Percentiles rank a stretch among this genome's conserved stretches.
These are phyloP conservation scores for Mucor plumbeus DNA, from an alignment of 371 early-diverging fungal genomes.

Conservation along the genomic window DNA sequence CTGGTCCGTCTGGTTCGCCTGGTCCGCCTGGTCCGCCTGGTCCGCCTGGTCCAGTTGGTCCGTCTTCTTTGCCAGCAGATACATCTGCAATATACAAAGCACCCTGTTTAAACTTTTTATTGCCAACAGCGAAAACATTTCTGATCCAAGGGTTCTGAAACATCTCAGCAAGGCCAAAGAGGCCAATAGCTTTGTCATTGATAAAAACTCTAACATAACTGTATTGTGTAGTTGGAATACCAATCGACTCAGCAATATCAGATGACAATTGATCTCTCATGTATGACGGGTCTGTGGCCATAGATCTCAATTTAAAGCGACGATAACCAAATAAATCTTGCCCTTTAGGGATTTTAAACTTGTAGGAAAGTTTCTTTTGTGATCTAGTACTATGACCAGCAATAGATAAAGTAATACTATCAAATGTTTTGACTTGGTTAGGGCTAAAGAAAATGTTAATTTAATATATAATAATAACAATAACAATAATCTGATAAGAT, in stretches of 20 bases:
- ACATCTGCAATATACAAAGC: slow-evolving; percentile 29
- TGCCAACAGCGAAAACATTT: slow-evolving; percentile 39
- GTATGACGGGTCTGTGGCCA: slow-evolving; percentile 48
- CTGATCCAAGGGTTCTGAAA: slow-evolving; percentile 38
- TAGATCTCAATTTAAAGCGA: slow-evolving; percentile 38
- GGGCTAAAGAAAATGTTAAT: slow-evolving; percentile 11
- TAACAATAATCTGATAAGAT: not conserved
- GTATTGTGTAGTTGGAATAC: slow-evolving; percentile 46
- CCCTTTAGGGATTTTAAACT: slow-evolving; percentile 33
- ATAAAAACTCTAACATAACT: slow-evolving; percentile 41
- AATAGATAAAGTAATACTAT: slow-evolving; percentile 21
- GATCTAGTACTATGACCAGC: slow-evolving; percentile 32
- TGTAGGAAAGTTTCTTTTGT: slow-evolving; percentile 29
- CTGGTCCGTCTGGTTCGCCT: not conserved
- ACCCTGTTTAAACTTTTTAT: slow-evolving; percentile 31
- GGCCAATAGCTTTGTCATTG: slow-evolving; percentile 38
- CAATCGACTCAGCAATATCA: slow-evolving; percentile 47
- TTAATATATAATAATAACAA: not conserved
- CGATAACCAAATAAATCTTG: slow-evolving; percentile 33
- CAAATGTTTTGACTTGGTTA: slow-evolving; percentile 8
- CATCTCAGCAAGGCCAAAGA: slow-evolving; percentile 41
- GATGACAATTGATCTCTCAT: slow-evolving; percentile 56
- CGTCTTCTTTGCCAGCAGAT: slow-evolving; percentile 18
- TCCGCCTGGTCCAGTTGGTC: not conserved
- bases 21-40: not conserved